phyloP scores from a whole-genome alignment of 2,329 filamentous ascomycete genomes.

The Fusarium robinianum region DNA sequence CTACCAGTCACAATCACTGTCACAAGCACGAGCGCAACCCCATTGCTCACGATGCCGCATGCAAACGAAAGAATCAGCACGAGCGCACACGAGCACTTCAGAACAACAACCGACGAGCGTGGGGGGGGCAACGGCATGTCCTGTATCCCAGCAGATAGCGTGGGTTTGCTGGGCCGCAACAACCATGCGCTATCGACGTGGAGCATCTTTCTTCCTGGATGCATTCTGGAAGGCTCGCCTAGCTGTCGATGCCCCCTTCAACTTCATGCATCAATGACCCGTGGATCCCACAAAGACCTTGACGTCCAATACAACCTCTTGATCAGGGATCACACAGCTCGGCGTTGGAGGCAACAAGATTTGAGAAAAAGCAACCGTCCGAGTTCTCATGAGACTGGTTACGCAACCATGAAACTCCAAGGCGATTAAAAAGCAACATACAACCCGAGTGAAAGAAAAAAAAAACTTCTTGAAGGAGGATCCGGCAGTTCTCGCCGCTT shows the following conservation, averaged over 20 bases:
- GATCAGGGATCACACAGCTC: constrained; percentile 8
- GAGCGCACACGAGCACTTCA: constrained; percentile 9
- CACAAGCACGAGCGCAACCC: constrained; percentile 10
- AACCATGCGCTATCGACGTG: neutral
- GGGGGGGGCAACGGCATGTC: constrained; percentile 11
- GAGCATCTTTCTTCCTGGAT: constrained; percentile 7
- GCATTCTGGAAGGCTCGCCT: constrained; percentile 30
- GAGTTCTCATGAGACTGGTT: constrained; percentile 2
- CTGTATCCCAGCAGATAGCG: constrained; percentile 15
- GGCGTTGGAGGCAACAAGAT: neutral
- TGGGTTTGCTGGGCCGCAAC: constrained; percentile 18
- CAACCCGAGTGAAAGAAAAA: too few species aligned
- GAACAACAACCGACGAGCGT: constrained; percentile 19
- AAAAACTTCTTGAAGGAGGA: constrained; percentile 1
- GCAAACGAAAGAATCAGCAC: constrained; percentile 14
- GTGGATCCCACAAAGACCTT: constrained; percentile 4
- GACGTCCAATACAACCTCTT: constrained; percentile 3
- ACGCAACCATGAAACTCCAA: constrained; percentile 5
- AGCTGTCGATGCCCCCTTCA: neutral
- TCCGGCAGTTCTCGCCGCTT: constrained; percentile 4
- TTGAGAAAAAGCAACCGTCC: constrained; percentile 3
- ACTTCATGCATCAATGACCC: constrained; percentile 8
- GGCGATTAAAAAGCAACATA: constrained; percentile 5
- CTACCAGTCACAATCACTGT: constrained; percentile 7
- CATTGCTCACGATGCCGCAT: neutral